Percentiles rank a stretch among this genome's conserved stretches.
phyloP scores from a whole-genome alignment of 768 basidiomycete genomes.

The Rhodotorula babjevae region DNA sequence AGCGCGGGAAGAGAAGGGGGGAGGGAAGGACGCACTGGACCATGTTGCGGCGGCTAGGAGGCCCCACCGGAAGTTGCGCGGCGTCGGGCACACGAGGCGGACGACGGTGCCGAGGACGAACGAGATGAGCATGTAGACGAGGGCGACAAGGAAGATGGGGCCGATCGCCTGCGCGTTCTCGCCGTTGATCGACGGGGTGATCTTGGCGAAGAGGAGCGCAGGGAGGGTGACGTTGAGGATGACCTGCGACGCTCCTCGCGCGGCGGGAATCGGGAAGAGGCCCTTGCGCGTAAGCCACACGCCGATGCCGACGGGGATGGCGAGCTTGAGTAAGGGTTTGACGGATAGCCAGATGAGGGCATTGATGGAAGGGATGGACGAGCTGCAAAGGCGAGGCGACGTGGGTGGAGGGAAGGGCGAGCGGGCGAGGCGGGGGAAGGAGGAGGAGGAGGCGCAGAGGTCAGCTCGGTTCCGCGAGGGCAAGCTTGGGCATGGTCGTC shows the following conservation, averaged over 20 bases:
- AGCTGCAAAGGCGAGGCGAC: not conserved
- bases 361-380: not conserved
- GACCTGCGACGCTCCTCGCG: not conserved
- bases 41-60: constrained; percentile 65
- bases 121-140: constrained; percentile 7
- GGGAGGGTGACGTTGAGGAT: constrained; percentile 28
- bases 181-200: constrained; percentile 25
- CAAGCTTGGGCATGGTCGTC: too few species aligned
- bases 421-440: too few species aligned
- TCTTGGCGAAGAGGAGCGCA: constrained; percentile 29
- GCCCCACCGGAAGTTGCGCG: constrained; percentile 68
- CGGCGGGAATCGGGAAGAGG: constrained; percentile 5
- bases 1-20: too few species aligned
- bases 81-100: constrained; percentile 55
- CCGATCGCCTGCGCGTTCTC: constrained; percentile 13
- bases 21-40: constrained; percentile 50
- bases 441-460: too few species aligned
- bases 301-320: constrained; percentile 1
- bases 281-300: not conserved
- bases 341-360: constrained; percentile 12
- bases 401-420: too few species aligned
- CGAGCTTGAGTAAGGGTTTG: constrained; percentile 8
- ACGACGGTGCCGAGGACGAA: constrained; percentile 3
- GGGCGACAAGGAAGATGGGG: constrained; percentile 49
- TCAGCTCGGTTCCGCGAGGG: too few species aligned